Base-by-base conservation (phyloP, 768 basidiomycete genomes). In the Lactarius hengduanensis region DNA sequence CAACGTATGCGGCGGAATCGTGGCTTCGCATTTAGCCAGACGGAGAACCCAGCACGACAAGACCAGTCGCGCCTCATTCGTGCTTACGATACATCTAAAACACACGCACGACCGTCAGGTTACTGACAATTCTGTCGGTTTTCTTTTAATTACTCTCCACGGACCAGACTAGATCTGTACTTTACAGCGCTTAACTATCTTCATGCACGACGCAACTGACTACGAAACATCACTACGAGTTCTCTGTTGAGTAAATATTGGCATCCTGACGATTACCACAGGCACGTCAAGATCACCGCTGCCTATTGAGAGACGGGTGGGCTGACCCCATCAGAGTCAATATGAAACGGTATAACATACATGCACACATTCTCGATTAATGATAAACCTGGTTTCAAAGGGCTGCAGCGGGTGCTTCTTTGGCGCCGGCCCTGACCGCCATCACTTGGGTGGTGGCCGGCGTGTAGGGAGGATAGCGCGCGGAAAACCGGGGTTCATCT, bases 21-120 rank as follows among this genome's bases (percentile, higher is more conserved):
- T 57, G 97, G 97, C 3, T 99, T 98, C 75, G 97, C 97, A 4
- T 99, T 99, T 81, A 94, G 91, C 76, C 96, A 98, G 77, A 97
- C 95, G 3, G 96, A 98, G 77, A 91, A 90, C 70, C 81, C 83
- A 32, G 85, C 86, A 36, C 86, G 86, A 69, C 90, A 96, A 78
- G 95, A 96, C 77, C 96, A 98, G 76, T 84, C 91, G 58, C 83
- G 86, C 72, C 78, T 94, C 67, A 94, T 94, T 71, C 80, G 92
- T 62, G 92, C 92, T 32, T 94, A 95, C 73, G 93, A 94, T 76
- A 94, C 93, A 43, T 90, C 91, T 38, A 87, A 91, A 74, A 83
- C 88, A 66, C 77, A 83, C 71, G 82, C 83, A 61, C 82, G 86
- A 72, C 92, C 92, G 8, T 84, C 88, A 63, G 92, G 92, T 47